Evolutionary conservation across 352 stramenopile genomes (phyloP).

Genomic region (Globisporangium mamillatum): DNA sequence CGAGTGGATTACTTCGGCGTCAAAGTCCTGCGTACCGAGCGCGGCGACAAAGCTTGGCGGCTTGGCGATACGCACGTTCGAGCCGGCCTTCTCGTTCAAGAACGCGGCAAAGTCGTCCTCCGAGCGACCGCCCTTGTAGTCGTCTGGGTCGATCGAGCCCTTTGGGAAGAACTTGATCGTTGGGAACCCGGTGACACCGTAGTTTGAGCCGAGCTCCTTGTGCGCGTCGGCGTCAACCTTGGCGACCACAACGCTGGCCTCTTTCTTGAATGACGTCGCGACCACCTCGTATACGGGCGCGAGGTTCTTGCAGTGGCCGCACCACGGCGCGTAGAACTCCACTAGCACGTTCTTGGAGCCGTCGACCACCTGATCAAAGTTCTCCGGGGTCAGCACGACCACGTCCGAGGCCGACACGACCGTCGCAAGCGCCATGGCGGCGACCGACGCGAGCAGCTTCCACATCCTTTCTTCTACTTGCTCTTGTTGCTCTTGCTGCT

Average conservation of each 20-base stretch:
- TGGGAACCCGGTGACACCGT: constrained; percentile 89
- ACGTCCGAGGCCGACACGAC: constrained; percentile 69
- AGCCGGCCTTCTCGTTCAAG: constrained; percentile 75
- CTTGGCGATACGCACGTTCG: constrained; percentile 70
- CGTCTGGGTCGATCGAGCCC: constrained; percentile 71
- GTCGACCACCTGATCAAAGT: constrained; percentile 81
- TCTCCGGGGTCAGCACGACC: constrained; percentile 75
- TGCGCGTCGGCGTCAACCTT: constrained; percentile 90
- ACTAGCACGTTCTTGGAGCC: constrained; percentile 83
- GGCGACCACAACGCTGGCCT: constrained; percentile 77
- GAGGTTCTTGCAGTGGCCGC: constrained; percentile 70
- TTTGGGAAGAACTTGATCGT: constrained; percentile 92
- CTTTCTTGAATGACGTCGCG: constrained; percentile 86
- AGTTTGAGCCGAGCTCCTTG: constrained; percentile 79
- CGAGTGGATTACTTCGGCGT: constrained; percentile 73
- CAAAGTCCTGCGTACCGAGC: constrained; percentile 66
- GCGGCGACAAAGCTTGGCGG: constrained; percentile 62
- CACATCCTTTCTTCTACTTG: constrained; percentile 32
- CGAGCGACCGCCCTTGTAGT: constrained; percentile 83
- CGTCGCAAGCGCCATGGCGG: constrained; percentile 38
- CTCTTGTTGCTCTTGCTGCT: neutral
- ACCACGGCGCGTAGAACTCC: constrained; percentile 85
- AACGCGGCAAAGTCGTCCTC: constrained; percentile 82
- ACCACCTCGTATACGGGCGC: constrained; percentile 81
- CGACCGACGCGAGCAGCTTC: constrained; percentile 52